These are phyloP conservation scores for Apiospora rasikravindrae DNA, from an alignment of 2,329 filamentous ascomycete genomes.

Conservation along the genomic window DNA sequence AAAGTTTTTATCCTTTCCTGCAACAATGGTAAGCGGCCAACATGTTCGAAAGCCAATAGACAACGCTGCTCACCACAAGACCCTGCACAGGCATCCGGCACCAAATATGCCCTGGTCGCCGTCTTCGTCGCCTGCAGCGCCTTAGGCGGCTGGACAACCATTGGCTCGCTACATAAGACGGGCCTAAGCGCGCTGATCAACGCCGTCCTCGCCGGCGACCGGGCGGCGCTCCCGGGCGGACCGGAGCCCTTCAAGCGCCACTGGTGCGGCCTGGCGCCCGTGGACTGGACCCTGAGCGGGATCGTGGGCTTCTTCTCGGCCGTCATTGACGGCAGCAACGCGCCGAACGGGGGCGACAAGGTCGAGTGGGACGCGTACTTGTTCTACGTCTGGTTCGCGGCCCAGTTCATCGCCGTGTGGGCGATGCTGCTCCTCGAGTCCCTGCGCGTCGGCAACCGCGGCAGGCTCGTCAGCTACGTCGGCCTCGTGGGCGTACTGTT, in stretches of 20 bases:
- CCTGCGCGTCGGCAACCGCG: slow-evolving; percentile 35
- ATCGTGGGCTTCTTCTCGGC: slow-evolving; percentile 33
- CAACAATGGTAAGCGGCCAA: not conserved
- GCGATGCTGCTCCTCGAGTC: slow-evolving; percentile 37
- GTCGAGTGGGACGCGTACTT: slow-evolving; percentile 24
- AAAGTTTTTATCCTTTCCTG: not conserved
- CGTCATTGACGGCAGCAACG: slow-evolving; percentile 33
- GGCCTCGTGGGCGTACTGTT: slow-evolving; percentile 31
- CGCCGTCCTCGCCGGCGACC: slow-evolving; percentile 21
- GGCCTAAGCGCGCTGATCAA: slow-evolving; percentile 26
- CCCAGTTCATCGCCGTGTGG: slow-evolving; percentile 36
- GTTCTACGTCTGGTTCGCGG: slow-evolving; percentile 36
- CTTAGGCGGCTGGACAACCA: slow-evolving; percentile 30
- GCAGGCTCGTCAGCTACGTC: slow-evolving; percentile 31
- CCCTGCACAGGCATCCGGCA: not conserved
- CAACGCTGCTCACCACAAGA: not conserved
- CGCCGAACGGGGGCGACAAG: not conserved
- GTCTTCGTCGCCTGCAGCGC: slow-evolving; percentile 31
- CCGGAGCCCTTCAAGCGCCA: slow-evolving; percentile 30
- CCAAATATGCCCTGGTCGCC: slow-evolving; percentile 28
- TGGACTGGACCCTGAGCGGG: slow-evolving; percentile 35
- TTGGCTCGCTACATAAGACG: slow-evolving; percentile 25
- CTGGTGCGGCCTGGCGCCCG: slow-evolving; percentile 28
- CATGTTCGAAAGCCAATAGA: not conserved
- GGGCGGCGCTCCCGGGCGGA: slow-evolving; percentile 26